These are phyloP conservation scores for Apiotrichum gamsii DNA, from an alignment of 1,284 basidiomycete species.

Conservation along the genomic window DNA sequence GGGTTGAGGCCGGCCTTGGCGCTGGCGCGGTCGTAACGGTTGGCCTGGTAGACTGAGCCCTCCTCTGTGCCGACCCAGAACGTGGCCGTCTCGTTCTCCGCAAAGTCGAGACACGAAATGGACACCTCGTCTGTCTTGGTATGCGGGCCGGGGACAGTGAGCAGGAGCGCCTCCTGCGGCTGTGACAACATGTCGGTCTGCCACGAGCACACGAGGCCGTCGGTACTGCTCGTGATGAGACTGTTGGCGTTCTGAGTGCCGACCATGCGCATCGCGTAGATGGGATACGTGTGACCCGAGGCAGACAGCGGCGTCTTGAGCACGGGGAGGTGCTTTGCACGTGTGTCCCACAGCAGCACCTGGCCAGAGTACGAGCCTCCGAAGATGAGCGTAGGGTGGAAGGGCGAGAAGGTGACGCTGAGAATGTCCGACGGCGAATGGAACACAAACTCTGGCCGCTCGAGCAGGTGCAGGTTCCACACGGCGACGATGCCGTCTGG, in stretches of 20 bases:
- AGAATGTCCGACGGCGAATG: slow-evolving; percentile 98
- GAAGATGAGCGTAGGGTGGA: slow-evolving; percentile 93
- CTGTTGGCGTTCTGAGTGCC: slow-evolving; percentile 98
- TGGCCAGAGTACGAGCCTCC: slow-evolving; percentile 98
- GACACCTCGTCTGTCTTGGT: slow-evolving; percentile 94
- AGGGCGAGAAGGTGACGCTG: slow-evolving; percentile 92
- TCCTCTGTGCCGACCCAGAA: slow-evolving; percentile 98
- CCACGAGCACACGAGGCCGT: slow-evolving; percentile 96
- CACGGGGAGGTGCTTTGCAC: slow-evolving; percentile 88
- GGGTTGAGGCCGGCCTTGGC: slow-evolving; percentile 91
- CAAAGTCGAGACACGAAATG: slow-evolving; percentile 86
- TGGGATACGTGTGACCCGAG: slow-evolving; percentile 93
- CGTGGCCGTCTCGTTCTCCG: slow-evolving; percentile 87
- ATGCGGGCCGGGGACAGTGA: slow-evolving; percentile 67
- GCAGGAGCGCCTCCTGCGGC: slow-evolving; percentile 90
- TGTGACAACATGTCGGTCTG: slow-evolving; percentile 96
- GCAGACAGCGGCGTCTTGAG: slow-evolving; percentile 93
- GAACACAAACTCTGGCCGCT: slow-evolving; percentile 95
- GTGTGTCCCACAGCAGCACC: slow-evolving; percentile 97
- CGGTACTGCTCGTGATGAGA: slow-evolving; percentile 88
- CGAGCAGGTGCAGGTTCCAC: slow-evolving; percentile 92
- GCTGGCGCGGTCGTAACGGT: slow-evolving; percentile 91
- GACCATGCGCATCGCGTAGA: slow-evolving; percentile 95
- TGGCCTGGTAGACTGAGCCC: slow-evolving; percentile 90
- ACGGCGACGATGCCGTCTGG: slow-evolving; percentile 95